Conservation (phyloP, 1,284 basidiomycete genomes). For the Irpex sp. region DNA sequence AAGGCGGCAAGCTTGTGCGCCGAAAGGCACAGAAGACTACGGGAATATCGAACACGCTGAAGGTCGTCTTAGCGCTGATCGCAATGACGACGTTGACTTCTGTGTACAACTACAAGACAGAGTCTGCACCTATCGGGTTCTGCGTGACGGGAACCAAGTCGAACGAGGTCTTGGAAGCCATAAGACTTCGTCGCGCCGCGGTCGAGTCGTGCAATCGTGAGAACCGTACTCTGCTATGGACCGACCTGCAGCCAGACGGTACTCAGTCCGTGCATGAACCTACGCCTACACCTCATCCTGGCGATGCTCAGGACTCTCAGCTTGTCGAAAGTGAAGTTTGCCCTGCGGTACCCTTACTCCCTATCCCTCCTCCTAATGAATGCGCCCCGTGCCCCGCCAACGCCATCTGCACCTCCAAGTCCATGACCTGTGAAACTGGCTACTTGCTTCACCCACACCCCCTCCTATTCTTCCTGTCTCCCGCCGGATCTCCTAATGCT, state of each 20-base stretch:
- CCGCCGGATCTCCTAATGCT: slow-evolving; percentile 13
- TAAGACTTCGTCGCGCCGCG: slow-evolving; percentile 42
- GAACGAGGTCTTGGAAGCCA: slow-evolving; percentile 55
- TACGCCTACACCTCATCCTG: slow-evolving; percentile 12
- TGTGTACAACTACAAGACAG: slow-evolving; percentile 53
- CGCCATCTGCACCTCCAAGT: slow-evolving; percentile 66
- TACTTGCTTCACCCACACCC: slow-evolving; percentile 70
- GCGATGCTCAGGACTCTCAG: not conserved
- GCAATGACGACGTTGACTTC: slow-evolving; percentile 37
- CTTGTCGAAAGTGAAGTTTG: slow-evolving; percentile 32
- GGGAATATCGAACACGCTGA: slow-evolving; percentile 25
- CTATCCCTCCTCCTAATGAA: slow-evolving; percentile 58
- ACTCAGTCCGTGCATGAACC: slow-evolving; percentile 18
- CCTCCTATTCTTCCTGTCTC: slow-evolving; percentile 52
- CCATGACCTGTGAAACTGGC: slow-evolving; percentile 70
- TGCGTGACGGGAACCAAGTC: slow-evolving; percentile 69
- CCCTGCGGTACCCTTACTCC: slow-evolving; percentile 50
- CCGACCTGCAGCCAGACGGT: slow-evolving; percentile 27
- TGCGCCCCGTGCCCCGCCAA: slow-evolving; percentile 87
- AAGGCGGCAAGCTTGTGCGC: slow-evolving; percentile 24
- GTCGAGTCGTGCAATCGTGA: slow-evolving; percentile 59
- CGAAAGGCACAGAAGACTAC: slow-evolving; percentile 13
- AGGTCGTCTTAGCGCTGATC: slow-evolving; percentile 36
- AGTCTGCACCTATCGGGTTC: slow-evolving; percentile 77
- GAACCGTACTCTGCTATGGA: slow-evolving; percentile 42